Base-by-base conservation (phyloP, 768 basidiomycete species). In the Calocera cornea region DNA sequence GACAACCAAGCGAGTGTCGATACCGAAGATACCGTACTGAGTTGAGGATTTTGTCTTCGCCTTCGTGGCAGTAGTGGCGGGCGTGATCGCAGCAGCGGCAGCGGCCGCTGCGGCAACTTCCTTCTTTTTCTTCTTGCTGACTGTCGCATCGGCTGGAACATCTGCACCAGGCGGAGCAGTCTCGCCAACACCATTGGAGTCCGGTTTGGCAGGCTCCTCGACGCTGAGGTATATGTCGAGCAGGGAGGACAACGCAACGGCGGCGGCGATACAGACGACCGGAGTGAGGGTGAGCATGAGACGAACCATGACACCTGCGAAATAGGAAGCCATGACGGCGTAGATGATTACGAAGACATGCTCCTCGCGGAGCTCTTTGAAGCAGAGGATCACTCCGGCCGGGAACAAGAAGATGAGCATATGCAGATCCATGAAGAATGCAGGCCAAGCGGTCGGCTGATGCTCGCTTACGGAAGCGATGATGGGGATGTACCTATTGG, bases 271-370 rank as follows among this genome's bases (percentile, higher is more conserved):
- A 74, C 97, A 99, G 50, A 98, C 97, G 67, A 95, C 90, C 0
- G 97, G 97, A 0, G 95, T 98, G 67, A 99, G 86, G 29, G 97
- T 89, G 66, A 99, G 83, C 92, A 99, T 98, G 69, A 98, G 83
- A 67, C 97, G 93, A 70, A 99, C 97, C 97, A 99, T 99, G 75
- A 99, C 95, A 47, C 97, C 97, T 2, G 97, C 95, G 74, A 99
- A 99, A 82, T 99, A 99, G 76, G 92, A 93, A 63, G 90, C 92
- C 74, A 98, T 86, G 70, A 92, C 85, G 27, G 97, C 87, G 77
- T 98, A 99, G 77, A 98, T 93, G 80, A 99, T 95, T 72, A 99
- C 91, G 76, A 99, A 99, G 70, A 99, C 80, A 74, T 99, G 97
- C 74, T 97, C 97, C 75, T 99, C 97, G 33, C 92, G 86, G 24